phyloP scores from a whole-genome alignment of 163 green algal genomes.

The Smithsoniella earleae region DNA sequence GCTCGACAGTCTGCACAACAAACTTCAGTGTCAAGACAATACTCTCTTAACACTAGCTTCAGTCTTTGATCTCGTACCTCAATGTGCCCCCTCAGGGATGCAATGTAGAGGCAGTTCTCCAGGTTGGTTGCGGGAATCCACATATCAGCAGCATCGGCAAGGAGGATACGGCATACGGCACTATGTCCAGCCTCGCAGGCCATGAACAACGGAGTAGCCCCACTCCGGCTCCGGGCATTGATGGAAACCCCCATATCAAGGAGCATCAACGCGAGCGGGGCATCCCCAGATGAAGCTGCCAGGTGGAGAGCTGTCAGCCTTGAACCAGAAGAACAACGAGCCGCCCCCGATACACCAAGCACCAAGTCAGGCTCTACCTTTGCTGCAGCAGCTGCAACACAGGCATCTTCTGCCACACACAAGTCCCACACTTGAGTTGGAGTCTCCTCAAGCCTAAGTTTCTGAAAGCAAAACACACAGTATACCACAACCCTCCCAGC shows the following conservation, averaged over 20 bases:
- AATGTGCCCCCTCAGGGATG: constrained; percentile 38
- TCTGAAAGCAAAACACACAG: background rate
- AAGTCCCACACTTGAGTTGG: background rate
- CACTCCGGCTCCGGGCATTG: constrained; percentile 48
- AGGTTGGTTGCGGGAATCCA: constrained; percentile 33
- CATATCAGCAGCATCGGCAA: constrained; percentile 48
- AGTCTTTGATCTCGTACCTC: background rate
- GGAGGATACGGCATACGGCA: constrained; percentile 41
- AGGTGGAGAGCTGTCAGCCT: constrained; percentile 59
- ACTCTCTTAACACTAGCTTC: background rate
- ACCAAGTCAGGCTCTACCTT: background rate
- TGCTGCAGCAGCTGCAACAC: background rate
- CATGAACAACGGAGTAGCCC: constrained; percentile 59
- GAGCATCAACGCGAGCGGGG: constrained; percentile 35
- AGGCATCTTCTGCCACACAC: background rate
- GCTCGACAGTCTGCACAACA: constrained; percentile 37
- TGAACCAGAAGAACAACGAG: constrained; percentile 49
- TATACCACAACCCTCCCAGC: too few species aligned
- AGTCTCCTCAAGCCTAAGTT: background rate
- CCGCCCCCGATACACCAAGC: constrained; percentile 44
- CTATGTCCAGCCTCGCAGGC: constrained; percentile 51
- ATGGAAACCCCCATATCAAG: constrained; percentile 47
- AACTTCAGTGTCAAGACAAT: background rate
- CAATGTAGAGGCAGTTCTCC: constrained; percentile 72
- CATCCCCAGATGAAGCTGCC: constrained; percentile 43